Evolutionary conservation across 2,329 filamentous ascomycete genomes (phyloP).

Genomic region (Diaporthe batatas): DNA sequence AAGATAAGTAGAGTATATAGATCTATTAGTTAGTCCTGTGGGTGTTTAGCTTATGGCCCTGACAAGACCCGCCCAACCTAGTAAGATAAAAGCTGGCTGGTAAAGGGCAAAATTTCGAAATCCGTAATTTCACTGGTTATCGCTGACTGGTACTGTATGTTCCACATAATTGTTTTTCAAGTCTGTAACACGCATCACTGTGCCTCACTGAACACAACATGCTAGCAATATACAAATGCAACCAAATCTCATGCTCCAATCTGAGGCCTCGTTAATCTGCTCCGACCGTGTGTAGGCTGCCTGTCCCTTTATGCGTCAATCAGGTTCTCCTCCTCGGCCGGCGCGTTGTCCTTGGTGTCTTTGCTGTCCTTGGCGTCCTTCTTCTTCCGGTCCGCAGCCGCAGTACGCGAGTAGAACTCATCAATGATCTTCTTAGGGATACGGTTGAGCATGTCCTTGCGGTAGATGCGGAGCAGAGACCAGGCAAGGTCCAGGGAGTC

Average conservation of each 20-base stretch:
- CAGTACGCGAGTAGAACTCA: conserved; percentile 82
- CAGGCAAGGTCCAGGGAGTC: conserved; percentile 97
- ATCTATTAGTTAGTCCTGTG: no score
- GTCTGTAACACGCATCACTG: conserved; percentile 37
- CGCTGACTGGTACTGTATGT: conserved; percentile 9
- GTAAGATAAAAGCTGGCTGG: no score
- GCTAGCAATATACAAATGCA: conserved; percentile 43
- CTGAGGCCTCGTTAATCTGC: conserved; percentile 28
- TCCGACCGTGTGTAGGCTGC: background rate
- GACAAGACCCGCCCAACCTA: no score
- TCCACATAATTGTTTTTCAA: conserved; percentile 32
- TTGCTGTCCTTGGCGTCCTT: conserved; percentile 60
- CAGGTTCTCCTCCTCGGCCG: conserved; percentile 52
- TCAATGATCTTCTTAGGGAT: conserved; percentile 86
- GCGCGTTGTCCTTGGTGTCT: conserved; percentile 46
- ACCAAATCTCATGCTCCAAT: conserved; percentile 35
- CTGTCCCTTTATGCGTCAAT: conserved; percentile 51
- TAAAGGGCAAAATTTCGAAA: no score
- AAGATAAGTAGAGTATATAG: no score
- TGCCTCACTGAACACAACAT: conserved; percentile 36
- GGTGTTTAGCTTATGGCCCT: no score
- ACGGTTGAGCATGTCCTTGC: conserved; percentile 97
- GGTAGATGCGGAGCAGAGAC: conserved; percentile 96
- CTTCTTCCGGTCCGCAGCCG: conserved; percentile 72
- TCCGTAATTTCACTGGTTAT: no score